Percentiles rank a stretch among this genome's conserved stretches.
phyloP scores from a whole-genome alignment of 116 monocot genomes.

The Posidonia oceanica region DNA sequence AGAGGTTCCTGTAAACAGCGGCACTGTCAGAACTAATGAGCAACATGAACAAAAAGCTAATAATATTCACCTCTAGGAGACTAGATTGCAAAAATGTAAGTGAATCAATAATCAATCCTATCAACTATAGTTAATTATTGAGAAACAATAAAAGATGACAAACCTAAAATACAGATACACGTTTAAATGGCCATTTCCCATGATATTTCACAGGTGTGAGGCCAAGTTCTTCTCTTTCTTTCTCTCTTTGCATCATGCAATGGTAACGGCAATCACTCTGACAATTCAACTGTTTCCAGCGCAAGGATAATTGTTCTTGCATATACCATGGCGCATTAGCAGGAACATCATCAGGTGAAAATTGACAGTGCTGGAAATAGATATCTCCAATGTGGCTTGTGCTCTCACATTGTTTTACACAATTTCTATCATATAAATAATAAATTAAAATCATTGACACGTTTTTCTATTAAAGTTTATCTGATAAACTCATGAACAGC shows the following conservation, averaged over 20 bases:
- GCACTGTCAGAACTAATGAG: neutral
- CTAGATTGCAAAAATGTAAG: neutral
- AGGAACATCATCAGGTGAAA: conserved; percentile 30
- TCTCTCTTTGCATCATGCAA: conserved; percentile 80
- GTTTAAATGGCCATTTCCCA: conserved; percentile 91
- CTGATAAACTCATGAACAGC: no score
- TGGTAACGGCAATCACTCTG: conserved; percentile 69
- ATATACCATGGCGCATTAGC: conserved; percentile 60
- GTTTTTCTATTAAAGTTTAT: no score
- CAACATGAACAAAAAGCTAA: neutral
- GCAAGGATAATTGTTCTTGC: conserved; percentile 72
- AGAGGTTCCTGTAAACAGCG: conserved; percentile 43
- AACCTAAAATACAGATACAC: conserved; percentile 76
- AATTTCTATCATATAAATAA: no score
- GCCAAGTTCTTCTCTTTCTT: conserved; percentile 53
- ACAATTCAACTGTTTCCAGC: conserved; percentile 83
- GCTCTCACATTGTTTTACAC: no score
- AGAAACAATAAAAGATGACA: neutral
- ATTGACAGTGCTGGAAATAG: conserved; percentile 49
- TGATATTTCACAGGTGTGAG: conserved; percentile 79
- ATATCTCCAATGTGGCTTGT: no score
- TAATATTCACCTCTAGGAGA: neutral
- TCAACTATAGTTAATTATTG: no score
- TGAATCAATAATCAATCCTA: no score
- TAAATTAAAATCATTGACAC: no score